Conservation (phyloP, 495 filamentous ascomycete species). For the Penicillium robsamsonii region DNA sequence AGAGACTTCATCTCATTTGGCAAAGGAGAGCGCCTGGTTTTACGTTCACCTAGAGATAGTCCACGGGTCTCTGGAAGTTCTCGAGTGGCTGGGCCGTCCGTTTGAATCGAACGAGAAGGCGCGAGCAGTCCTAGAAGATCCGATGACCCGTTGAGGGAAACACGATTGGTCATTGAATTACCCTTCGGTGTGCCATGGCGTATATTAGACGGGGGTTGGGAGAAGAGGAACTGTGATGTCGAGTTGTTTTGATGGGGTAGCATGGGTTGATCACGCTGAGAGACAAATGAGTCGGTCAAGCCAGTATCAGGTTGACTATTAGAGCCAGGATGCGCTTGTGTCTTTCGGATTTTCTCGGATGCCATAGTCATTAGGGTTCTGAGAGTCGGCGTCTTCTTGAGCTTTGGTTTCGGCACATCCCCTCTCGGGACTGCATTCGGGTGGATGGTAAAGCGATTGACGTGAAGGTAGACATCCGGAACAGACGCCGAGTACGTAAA, state of each 20-base stretch:
- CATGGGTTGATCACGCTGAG: background rate
- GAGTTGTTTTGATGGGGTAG: background rate
- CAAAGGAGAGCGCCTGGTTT: background rate
- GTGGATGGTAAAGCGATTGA: slow-evolving; percentile 37
- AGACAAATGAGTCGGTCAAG: background rate
- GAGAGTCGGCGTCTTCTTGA: slow-evolving; percentile 20
- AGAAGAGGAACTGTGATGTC: slow-evolving; percentile 19
- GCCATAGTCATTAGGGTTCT: slow-evolving; percentile 19
- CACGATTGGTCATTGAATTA: background rate
- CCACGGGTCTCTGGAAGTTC: background rate
- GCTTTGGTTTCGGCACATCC: slow-evolving; percentile 15
- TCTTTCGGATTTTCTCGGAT: slow-evolving; percentile 7
- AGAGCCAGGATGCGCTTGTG: background rate
- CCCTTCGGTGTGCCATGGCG: background rate
- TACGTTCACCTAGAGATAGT: background rate
- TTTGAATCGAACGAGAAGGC: background rate
- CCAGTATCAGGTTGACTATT: background rate
- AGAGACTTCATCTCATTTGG: too few species aligned
- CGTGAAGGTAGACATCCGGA: slow-evolving; percentile 32
- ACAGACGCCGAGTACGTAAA: slow-evolving; percentile 28
- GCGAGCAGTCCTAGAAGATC: slow-evolving; percentile 1
- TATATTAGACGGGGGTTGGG: slow-evolving; percentile 9
- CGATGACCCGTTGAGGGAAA: background rate
- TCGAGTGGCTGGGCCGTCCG: background rate
- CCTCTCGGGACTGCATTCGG: slow-evolving; percentile 30